Evolutionary conservation across 768 basidiomycete genomes (phyloP), one percentile per base, ranked within the genome.

Genomic region (Clitopilus hobsonii): DNA sequence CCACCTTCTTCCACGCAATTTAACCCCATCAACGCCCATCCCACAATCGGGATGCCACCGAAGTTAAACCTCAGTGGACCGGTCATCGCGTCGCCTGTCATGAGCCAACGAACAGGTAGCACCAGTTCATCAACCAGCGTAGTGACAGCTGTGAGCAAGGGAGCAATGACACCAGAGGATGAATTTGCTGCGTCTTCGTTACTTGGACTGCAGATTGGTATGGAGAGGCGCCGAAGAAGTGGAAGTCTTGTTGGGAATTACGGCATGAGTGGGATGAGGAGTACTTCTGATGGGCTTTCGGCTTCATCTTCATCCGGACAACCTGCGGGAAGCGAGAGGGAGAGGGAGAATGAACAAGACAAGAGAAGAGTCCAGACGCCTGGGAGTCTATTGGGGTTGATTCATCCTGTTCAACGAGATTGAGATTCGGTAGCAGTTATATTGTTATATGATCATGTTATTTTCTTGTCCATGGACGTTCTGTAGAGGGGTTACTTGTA

Each of bases 161-260:
- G 51, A 27, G 49, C 22, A 32, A 75, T 73, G 48, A 81, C 82
- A 4, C 80, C 83, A 0, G 88, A 89, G 53, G 88, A 90, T 63
- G 84, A 89, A 69, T 78, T 75, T 0, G 87, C 86, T 0, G 87
- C 86, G 14, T 82, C 86, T 3, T 45, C 41, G 18, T 23, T 45
- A 10, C 70, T 89, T 56, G 66, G 88, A 13, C 67, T 89, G 32
- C 83, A 86, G 57, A 88, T 89, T 57, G 78, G 81, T 59, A 71
- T 76, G 1, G 77, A 79, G 27, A 71, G 74, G 32, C 71, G 76
- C 3, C 51, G 49, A n/a, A 32, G 56, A 14, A 30, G 32, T 26
- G 20, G 41, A 26, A 45, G 41, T 45, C 22, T 45, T 4, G 71
- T 76, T 0, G 77, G 79, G 27, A 71, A 73, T 30, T 71, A 76